Evolutionary conservation across 345 rosid species (phyloP).

Genomic region (Rhizophora mangle): DNA sequence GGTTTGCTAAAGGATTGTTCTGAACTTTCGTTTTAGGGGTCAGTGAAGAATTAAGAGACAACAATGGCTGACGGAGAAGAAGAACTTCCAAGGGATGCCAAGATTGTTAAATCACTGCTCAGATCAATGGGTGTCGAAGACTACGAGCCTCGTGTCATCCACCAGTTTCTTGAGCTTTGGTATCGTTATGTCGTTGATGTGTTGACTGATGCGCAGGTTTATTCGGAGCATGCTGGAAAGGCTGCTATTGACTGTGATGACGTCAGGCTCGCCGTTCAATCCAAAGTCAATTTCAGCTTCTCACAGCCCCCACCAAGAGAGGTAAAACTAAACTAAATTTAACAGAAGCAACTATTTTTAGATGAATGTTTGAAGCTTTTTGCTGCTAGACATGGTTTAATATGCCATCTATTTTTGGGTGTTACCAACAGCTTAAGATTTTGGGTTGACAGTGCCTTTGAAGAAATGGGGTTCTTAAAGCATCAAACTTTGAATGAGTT

Average conservation of each 20-base stretch:
- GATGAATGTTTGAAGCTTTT: background rate
- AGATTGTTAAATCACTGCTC: constrained; percentile 69
- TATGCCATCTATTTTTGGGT: too few species aligned
- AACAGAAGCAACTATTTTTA: background rate
- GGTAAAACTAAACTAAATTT: constrained; percentile 30
- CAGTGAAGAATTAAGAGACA: too few species aligned
- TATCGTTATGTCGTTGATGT: constrained; percentile 82
- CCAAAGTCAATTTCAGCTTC: constrained; percentile 86
- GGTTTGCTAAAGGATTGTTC: too few species aligned
- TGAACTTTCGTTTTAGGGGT: too few species aligned
- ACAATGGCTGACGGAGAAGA: constrained; percentile 26
- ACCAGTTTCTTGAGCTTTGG: constrained; percentile 90
- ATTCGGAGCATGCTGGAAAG: constrained; percentile 88
- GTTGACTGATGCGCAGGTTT: constrained; percentile 79
- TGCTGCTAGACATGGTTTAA: background rate
- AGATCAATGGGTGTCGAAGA: constrained; percentile 94
- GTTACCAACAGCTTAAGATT: too few species aligned
- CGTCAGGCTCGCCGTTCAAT: constrained; percentile 84
- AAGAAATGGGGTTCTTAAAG: too few species aligned
- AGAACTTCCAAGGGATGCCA: constrained; percentile 84
- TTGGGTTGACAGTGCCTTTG: too few species aligned
- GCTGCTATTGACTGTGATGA: constrained; percentile 75
- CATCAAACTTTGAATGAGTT: too few species aligned
- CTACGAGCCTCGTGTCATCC: constrained; percentile 81
- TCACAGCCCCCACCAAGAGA: constrained; percentile 96